A percentile compares a stretch with the other conserved stretches of the same genome.
phyloP scores from a whole-genome alignment of 2,329 filamentous ascomycete genomes.

The Colletotrichum orbiculare region DNA sequence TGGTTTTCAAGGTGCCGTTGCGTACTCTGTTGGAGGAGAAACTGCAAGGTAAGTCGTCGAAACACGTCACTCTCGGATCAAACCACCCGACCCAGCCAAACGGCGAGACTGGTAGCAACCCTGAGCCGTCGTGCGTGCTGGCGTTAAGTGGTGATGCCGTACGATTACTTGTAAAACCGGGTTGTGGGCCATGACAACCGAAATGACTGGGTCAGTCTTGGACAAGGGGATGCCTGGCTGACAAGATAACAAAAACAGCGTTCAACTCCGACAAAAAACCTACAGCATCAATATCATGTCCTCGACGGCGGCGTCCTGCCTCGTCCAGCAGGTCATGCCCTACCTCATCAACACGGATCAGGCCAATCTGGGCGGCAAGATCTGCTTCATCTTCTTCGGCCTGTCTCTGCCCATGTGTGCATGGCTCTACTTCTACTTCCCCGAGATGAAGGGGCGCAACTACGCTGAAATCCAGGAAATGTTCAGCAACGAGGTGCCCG shows the following conservation, averaged over 20 bases:
- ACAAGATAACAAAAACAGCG: conserved; percentile 71
- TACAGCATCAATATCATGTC: conserved; percentile 48
- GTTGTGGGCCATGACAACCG: conserved; percentile 46
- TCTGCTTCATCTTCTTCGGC: conserved; percentile 47
- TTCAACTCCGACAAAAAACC: conserved; percentile 46
- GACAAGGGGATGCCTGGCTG: conserved; percentile 73
- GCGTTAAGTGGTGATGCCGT: neutral
- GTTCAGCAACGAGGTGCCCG: conserved; percentile 31
- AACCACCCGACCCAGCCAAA: conserved; percentile 10
- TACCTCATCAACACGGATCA: conserved; percentile 45
- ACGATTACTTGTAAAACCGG: neutral
- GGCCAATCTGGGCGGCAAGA: conserved; percentile 47
- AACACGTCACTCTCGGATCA: neutral
- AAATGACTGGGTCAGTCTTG: conserved; percentile 70
- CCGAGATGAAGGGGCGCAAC: conserved; percentile 37
- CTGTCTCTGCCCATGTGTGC: conserved; percentile 43
- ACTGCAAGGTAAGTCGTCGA: conserved; percentile 39
- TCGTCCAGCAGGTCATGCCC: conserved; percentile 44
- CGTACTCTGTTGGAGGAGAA: conserved; percentile 46
- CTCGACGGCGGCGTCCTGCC: conserved; percentile 44
- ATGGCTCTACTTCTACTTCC: conserved; percentile 35
- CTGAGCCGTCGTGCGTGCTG: neutral
- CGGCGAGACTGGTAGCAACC: neutral
- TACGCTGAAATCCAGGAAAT: conserved; percentile 37
- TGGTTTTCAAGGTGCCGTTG: conserved; percentile 39